phyloP scores from a whole-genome alignment of 139 green algal genomes.

The Prasinococcaceae sp. region DNA sequence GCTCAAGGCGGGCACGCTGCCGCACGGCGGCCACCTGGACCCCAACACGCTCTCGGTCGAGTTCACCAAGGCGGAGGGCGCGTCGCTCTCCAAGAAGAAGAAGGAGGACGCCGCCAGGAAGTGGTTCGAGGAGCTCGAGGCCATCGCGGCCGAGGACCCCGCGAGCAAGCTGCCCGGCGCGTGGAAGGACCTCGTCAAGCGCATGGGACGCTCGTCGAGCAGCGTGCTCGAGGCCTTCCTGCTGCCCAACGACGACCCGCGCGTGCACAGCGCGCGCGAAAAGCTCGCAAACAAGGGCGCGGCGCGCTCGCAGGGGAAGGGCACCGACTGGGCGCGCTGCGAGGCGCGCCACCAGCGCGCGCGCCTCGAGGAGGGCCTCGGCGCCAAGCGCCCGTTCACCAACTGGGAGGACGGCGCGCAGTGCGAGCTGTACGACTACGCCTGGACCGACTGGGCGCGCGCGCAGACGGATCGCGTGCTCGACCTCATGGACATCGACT shows the following conservation, averaged over 20 bases:
- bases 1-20: too few relatives aligned
- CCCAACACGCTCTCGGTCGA: too few relatives aligned
- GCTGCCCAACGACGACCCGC: constrained; percentile 11
- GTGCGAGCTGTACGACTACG: constrained; percentile 10
- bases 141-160: not conserved
- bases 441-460: constrained; percentile 17
- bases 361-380: constrained; percentile 9
- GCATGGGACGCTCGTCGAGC: not conserved
- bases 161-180: not conserved
- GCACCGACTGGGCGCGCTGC: constrained; percentile 11
- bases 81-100: not conserved
- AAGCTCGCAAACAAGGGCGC: constrained; percentile 2
- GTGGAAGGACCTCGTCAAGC: constrained; percentile 8
- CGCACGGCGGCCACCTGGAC: too few relatives aligned
- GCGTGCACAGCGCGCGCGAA: constrained; percentile 9
- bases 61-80: too few relatives aligned
- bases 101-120: not conserved
- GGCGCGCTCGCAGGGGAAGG: not conserved
- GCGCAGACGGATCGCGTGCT: constrained; percentile 20
- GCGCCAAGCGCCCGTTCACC: constrained; percentile 11
- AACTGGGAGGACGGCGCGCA: constrained; percentile 11
- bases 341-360: constrained; percentile 16
- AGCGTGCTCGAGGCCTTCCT: constrained; percentile 15
- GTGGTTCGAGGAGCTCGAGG: not conserved
- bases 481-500: constrained; percentile 22